phyloP scores from a whole-genome alignment of 495 filamentous ascomycete genomes.

The Aspergillus homomorphus region DNA sequence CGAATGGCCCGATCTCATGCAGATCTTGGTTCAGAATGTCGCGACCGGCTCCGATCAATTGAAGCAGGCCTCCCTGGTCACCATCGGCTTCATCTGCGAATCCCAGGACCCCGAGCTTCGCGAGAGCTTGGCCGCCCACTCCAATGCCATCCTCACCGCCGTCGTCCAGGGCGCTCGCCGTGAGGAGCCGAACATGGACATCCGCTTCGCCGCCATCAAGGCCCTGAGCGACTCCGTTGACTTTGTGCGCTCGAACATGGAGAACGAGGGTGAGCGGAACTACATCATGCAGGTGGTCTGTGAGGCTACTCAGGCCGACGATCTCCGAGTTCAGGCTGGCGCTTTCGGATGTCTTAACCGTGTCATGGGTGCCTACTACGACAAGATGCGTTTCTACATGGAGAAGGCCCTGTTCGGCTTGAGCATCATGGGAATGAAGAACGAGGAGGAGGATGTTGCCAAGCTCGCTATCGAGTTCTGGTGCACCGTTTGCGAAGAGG shows the following conservation, averaged over 20 bases:
- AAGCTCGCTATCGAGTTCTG: slow-evolving; percentile 99
- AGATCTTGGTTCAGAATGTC: slow-evolving; percentile 82
- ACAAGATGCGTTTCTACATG: slow-evolving; percentile 99
- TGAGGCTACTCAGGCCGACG: slow-evolving; percentile 90
- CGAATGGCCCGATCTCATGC: slow-evolving; percentile 96
- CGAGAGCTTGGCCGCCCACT: slow-evolving; percentile 75
- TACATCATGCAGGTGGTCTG: slow-evolving; percentile 99
- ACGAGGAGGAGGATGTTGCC: slow-evolving; percentile 92
- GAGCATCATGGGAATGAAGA: slow-evolving; percentile 99
- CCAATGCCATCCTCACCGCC: slow-evolving; percentile 95
- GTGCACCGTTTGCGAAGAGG: slow-evolving; percentile 99
- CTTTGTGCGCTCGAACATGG: slow-evolving; percentile 96
- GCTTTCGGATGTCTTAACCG: slow-evolving; percentile 96
- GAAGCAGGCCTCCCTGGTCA: slow-evolving; percentile 89
- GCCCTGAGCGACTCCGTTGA: slow-evolving; percentile 96
- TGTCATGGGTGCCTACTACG: slow-evolving; percentile 97
- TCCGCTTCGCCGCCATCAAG: slow-evolving; percentile 86
- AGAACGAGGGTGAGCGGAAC: slow-evolving; percentile 97
- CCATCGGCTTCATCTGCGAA: slow-evolving; percentile 98
- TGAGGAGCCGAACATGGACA: slow-evolving; percentile 86
- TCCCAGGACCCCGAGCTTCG: slow-evolving; percentile 85
- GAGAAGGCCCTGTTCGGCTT: slow-evolving; percentile 98
- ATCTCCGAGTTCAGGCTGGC: slow-evolving; percentile 86
- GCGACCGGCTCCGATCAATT: slow-evolving; percentile 77
- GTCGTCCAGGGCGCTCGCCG: slow-evolving; percentile 97